Evolutionary conservation across 495 filamentous ascomycete genomes (phyloP), one percentile per base, ranked within the genome.

Genomic region (Penicillium antarcticum): DNA sequence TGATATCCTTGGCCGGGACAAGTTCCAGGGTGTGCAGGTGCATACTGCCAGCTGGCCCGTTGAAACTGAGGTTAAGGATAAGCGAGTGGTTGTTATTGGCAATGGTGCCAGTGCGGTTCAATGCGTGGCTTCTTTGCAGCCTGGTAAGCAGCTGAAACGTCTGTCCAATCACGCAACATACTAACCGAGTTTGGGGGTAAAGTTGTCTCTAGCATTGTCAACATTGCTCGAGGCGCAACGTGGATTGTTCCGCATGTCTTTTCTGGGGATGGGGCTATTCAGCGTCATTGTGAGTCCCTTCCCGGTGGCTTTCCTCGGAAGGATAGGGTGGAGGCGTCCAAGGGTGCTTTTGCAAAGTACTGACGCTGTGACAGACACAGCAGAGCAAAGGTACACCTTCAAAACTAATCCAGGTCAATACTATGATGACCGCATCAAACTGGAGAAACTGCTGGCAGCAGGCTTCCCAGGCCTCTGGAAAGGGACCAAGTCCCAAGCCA

Each of bases 61-160:
- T 26, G 42, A 43, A n/a, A 31, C 52, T 14, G 24, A 32, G 1
- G 33, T 26, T 4, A 43, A 29, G 5, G 50, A 41, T 1, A 60
- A 56, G 41, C 42, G 34, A 5, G 42, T 58, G 3, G 51, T 41
- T 19, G 57, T 66, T 3, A 57, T 60, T 9, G 63, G 61, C 11
- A 61, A 61, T 23, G 55, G 58, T 23, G 47, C 51, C 7, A 61
- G 58, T 32, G 58, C 35, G 5, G 34, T 58, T n/a, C 58, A 61
- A 11, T 45, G 51, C 17, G 33, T 55, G n/a, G 51, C 45, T 14
- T 45, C 45, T 17, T 24, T 58, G 32, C 56, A 54, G 42, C 45
- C 48, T 29, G 32, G 54, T 57, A 19, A 35, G 48, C 24, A 16
- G 29, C 8, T 24, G 1, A 41, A n/a, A 2, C 18, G 6, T 19